Evolutionary conservation across 2,329 filamentous ascomycete species (phyloP), one percentile per base, ranked within the genome.

Genomic region (Fusarium pilosicola): DNA sequence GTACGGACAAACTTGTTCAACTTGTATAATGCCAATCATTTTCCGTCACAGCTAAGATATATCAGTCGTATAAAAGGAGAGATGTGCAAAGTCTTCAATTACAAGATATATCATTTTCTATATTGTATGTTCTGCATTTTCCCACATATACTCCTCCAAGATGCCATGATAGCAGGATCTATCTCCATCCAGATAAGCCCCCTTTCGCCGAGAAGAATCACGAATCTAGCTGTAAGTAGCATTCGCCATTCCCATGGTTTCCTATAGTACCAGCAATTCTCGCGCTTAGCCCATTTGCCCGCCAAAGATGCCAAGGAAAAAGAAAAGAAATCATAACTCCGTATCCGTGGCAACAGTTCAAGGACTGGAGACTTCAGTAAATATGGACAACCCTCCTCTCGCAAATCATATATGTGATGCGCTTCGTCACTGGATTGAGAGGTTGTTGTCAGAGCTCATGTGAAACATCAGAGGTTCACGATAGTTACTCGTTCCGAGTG

Each of bases 401-500:
- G 46, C 51, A 22, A 32, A 51, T 28, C 45, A 45, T 60, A 44
- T 51, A 55, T 44, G 55, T 57, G 20, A 18, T 30, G 17, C 22
- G 36, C 39, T 41, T 45, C 38, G 14, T 73, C 57, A 74, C 48
- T 60, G 56, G 32, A 70, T 34, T 22, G 70, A 55, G 30, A 69
- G 60, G 22, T 41, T 51, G 57, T 62, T 75, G 54, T 77, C 75
- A 7, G 77, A 71, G 45, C 70, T 78, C 51, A 73, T 52, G 18
- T 79, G 76, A 34, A 72, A 73, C 45, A 68, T 45, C 32, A 69
- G 60, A 17, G 71, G 64, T 32, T 69, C 68, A 36, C 73, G 72
- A 11, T 68, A 65, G 22, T 78, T 56, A 44, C 73, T 75, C 38
- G 65, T 62, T 45, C 78, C 62, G 26, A 74, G 69, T 41, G 74